Evolutionary conservation across 2,329 filamentous ascomycete species (phyloP), one percentile per base, ranked within the genome.

Genomic region (Aspergillus bombycis): DNA sequence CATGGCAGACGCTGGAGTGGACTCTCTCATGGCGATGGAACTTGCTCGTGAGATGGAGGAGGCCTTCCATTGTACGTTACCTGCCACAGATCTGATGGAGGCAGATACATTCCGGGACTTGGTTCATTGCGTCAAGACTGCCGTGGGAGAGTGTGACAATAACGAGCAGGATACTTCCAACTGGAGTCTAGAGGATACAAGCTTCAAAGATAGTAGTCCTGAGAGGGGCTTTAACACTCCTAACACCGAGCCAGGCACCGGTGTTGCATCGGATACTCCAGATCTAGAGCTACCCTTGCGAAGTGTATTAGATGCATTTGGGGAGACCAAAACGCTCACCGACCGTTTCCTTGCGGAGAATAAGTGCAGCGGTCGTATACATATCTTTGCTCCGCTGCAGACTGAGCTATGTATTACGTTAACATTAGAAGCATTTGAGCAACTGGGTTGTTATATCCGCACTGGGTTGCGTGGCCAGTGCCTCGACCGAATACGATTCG

Each of bases 11-110:
- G 61, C 84, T 3, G 83, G 83, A 1, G 82, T 85, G 36, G 83
- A 85, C 68, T 85, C 83, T 0, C 73, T 85, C 0, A 80, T 83
- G 77, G 80, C 75, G 0, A 84, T 83, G 79, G 83, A 85, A 66
- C 65, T 85, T 56, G 76, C 72, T 0, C 73, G 74, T 1, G 83
- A 84, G 58, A 65, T 83, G 3, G 78, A 82, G 53, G 58, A 61
- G 1, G 65, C 66, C 0, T 82, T 84, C 62, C 72, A 76, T 4
- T 73, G 72, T 57, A 73, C 70, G 0, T 58, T 80, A 5, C 56
- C 68, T 5, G 63, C 63, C 9, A 68, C 67, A 1, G 68, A 76
- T 30, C 57, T 75, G 3, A 70, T 78, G 60, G 69, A 75, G 10
- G 67, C 75, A 12, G 72, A 71, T 4, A 71, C 72, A n/a, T 68